These are phyloP conservation scores for Colletotrichum paranaense DNA, from an alignment of 2,329 filamentous ascomycete species.

Conservation along the genomic window DNA sequence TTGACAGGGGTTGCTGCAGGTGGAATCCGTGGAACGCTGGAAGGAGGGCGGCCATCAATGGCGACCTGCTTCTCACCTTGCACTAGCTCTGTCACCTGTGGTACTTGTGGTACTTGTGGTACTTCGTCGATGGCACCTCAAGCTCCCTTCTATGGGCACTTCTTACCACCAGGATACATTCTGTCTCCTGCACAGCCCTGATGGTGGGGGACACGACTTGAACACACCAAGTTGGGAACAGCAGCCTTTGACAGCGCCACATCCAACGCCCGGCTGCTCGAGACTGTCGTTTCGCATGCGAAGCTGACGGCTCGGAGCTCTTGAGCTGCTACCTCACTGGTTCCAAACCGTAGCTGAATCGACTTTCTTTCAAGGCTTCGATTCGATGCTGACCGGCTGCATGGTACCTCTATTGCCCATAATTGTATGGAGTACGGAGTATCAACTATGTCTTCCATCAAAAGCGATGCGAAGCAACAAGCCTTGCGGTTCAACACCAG, in stretches of 20 bases:
- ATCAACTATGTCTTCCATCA: no score
- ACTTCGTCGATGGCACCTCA: not conserved
- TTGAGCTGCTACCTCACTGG: not conserved
- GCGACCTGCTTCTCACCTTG: not conserved
- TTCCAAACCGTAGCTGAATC: not conserved
- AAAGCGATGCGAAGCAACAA: not conserved
- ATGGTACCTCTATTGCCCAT: not conserved
- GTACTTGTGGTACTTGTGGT: not conserved
- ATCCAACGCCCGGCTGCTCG: not conserved
- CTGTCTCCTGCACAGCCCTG: not conserved
- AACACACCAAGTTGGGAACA: not conserved
- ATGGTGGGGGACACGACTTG: not conserved
- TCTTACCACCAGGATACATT: no score
- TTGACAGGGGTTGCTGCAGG: constrained; percentile 30
- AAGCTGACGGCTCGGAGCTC: not conserved
- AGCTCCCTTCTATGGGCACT: no score
- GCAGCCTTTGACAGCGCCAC: not conserved
- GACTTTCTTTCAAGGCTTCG: not conserved
- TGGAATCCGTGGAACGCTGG: not conserved
- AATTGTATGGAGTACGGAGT: not conserved
- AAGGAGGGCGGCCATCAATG: constrained; percentile 6
- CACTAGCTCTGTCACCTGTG: not conserved
- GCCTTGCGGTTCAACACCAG: not conserved
- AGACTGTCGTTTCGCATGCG: not conserved
- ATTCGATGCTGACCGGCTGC: constrained; percentile 26